Evolutionary conservation across 192 early-diverging fungal genomes (phyloP), one percentile per base, ranked within the genome.

Genomic region (Blastocladiella britannica): DNA sequence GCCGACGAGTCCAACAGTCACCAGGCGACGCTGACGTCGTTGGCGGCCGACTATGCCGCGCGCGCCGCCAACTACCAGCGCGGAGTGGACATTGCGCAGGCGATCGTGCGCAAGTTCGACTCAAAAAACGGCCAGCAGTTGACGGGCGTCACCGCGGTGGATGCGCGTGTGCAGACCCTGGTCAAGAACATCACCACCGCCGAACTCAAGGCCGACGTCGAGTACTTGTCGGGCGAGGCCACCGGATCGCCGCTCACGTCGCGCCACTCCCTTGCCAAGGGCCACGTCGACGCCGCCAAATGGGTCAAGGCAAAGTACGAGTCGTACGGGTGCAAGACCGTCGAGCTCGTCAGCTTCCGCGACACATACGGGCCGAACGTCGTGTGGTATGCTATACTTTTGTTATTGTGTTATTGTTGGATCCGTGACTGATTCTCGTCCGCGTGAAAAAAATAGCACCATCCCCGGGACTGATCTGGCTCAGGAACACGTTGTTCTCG

Each of bases 401-500:
- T 8, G 0, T 61, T 60, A 4, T 59, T 18, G 7, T 31, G 15
- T n/a, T 20, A 22, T 60, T 9, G 22, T 37, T 47, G 52, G 29
- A 9, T 53, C 23, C 51, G 43, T 37, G 9, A 27, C 52, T 4
- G 28, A 37, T 29, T 52, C 22, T 23, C 28, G 27, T 60, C 26
- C 30, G 25, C 43, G 53, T 31, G 15, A 15, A 47, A 28, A 26
- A 22, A 27, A 24, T 27, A 70, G 68, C 54, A 67, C 58, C 4
- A 67, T 70, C 53, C 62, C 53, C 51, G 69, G 69, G 5, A 70
- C 65, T 25, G 65, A 70, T 20, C 25, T 62, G 31, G 65, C 69
- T 6, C 29, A 62, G 30, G 69, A 70, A 57, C 69, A 62, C 60
- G 69, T 70, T 54, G 67, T 70, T 43, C 60, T 70, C 51, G 69